Evolutionary conservation across 768 basidiomycete species (phyloP).

Genomic region (Xerocomellus chrysenteron): DNA sequence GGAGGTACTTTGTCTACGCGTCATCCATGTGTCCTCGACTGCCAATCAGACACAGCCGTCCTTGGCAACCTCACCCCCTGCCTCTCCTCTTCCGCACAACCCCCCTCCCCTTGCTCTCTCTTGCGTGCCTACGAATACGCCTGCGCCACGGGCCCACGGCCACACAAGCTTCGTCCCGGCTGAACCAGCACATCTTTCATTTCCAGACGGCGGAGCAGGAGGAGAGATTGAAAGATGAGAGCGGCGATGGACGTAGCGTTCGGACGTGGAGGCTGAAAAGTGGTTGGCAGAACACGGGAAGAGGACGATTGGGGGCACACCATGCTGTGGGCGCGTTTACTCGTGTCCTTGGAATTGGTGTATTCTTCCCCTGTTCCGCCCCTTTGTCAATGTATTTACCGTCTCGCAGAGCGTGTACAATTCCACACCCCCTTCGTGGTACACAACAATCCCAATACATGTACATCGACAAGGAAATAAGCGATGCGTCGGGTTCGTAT

Average conservation of each 20-base stretch:
- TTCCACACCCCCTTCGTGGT: too few relatives aligned
- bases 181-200: conserved; percentile 57
- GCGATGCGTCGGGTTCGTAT: too few relatives aligned
- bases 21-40: too few relatives aligned
- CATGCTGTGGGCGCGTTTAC: too few relatives aligned
- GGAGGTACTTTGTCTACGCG: too few relatives aligned
- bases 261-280: conserved; percentile 46
- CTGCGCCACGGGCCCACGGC: conserved; percentile 38
- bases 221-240: conserved; percentile 48
- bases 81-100: conserved; percentile 41
- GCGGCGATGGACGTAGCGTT: conserved; percentile 44
- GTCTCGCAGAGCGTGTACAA: too few relatives aligned
- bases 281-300: conserved; percentile 46
- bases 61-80: conserved; percentile 51
- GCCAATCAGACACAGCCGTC: conserved; percentile 29
- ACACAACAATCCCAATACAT: too few relatives aligned
- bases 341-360: too few relatives aligned
- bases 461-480: too few relatives aligned
- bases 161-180: conserved; percentile 48
- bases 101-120: conserved; percentile 13
- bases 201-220: conserved; percentile 54
- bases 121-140: conserved; percentile 51
- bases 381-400: too few relatives aligned
- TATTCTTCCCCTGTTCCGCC: too few relatives aligned
- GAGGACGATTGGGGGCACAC: neutral